Evolutionary conservation across 73 alveolate species (phyloP).

Genomic region (Paramecium caudatum): DNA sequence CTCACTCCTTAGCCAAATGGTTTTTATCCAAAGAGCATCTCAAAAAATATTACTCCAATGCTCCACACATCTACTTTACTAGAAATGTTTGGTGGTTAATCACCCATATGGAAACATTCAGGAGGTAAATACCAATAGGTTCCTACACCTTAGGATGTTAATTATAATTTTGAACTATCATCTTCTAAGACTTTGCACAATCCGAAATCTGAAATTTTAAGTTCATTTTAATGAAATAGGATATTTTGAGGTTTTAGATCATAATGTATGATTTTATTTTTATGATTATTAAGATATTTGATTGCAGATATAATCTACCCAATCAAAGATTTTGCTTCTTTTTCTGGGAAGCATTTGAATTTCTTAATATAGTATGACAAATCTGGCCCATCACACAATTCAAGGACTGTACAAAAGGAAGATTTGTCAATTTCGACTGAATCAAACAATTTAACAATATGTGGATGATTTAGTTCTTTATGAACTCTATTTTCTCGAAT

Average conservation of each 20-base stretch:
- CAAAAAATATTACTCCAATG: conserved; percentile 81
- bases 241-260: conserved; percentile 94
- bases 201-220: conserved; percentile 93
- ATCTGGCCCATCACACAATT: conserved; percentile 93
- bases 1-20: conserved; percentile 79
- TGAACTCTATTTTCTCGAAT: conserved; percentile 90
- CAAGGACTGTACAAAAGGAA: conserved; percentile 91
- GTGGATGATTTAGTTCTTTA: conserved; percentile 86
- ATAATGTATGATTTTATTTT: conserved; percentile 90
- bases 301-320: conserved; percentile 87
- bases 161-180: conserved; percentile 84
- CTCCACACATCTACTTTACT: conserved; percentile 82
- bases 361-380: conserved; percentile 86
- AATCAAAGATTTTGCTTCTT: conserved; percentile 92
- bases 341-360: conserved; percentile 85
- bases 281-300: conserved; percentile 88
- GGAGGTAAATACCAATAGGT: conserved; percentile 97
- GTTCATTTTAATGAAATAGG: conserved; percentile 88
- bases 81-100: conserved; percentile 78
- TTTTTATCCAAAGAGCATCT: conserved; percentile 78
- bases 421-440: conserved; percentile 91
- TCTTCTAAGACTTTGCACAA: conserved; percentile 89
- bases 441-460: conserved; percentile 88
- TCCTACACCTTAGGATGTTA: conserved; percentile 94
- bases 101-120: conserved; percentile 89